These are phyloP conservation scores for Beauveria varroae DNA, from an alignment of 2,329 filamentous ascomycete species.

Conservation along the genomic window DNA sequence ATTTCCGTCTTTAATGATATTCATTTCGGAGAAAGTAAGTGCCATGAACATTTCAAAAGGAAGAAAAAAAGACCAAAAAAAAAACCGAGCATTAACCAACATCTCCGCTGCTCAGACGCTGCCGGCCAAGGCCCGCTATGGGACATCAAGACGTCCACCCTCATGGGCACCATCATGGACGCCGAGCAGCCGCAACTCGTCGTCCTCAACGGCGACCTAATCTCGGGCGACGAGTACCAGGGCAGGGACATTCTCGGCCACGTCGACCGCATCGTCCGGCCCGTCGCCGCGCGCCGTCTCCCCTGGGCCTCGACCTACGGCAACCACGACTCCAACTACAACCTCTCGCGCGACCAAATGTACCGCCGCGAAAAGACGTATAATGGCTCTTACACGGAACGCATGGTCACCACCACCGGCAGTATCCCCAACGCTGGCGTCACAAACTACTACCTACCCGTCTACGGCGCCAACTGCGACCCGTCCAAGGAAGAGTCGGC, in stretches of 20 bases:
- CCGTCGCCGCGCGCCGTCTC: slow-evolving; percentile 34
- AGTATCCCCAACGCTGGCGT: slow-evolving; percentile 20
- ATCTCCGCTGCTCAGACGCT: slow-evolving; percentile 27
- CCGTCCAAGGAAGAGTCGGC: not conserved
- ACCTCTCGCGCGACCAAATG: slow-evolving; percentile 15
- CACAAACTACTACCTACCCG: slow-evolving; percentile 37
- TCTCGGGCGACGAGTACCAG: slow-evolving; percentile 6
- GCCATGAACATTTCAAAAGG: not conserved
- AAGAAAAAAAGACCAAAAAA: no score
- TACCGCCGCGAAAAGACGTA: slow-evolving; percentile 19
- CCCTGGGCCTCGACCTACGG: slow-evolving; percentile 14
- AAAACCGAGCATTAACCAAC: not conserved
- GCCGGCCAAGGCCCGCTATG: slow-evolving; percentile 41
- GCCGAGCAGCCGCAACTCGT: slow-evolving; percentile 51
- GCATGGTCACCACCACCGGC: slow-evolving; percentile 19
- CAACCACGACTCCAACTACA: slow-evolving; percentile 14
- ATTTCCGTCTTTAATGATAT: slow-evolving; percentile 60
- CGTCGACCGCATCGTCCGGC: slow-evolving; percentile 17
- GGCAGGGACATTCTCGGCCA: slow-evolving; percentile 2
- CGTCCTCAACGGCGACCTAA: slow-evolving; percentile 35
- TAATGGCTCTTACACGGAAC: slow-evolving; percentile 17
- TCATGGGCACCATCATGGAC: slow-evolving; percentile 52
- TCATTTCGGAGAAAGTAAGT: slow-evolving; percentile 61
- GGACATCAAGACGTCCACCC: slow-evolving; percentile 48
- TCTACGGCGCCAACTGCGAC: slow-evolving; percentile 19